Evolutionary conservation across 1,284 basidiomycete species (phyloP), one percentile per base, ranked within the genome.

Genomic region (Sporisorium exsertum): DNA sequence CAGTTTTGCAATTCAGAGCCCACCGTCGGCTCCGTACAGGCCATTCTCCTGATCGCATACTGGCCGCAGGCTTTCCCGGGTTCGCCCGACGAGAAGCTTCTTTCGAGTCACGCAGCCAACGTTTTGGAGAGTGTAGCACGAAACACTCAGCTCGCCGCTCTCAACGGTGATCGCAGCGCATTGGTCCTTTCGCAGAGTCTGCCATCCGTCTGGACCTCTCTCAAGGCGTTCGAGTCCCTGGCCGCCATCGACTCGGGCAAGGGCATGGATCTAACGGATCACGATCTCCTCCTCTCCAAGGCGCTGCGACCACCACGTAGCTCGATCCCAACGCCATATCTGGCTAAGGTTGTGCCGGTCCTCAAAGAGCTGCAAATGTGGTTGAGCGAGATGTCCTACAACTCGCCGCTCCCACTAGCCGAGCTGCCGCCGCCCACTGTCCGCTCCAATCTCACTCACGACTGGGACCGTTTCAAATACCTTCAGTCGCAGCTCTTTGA

Each of bases 381-480:
- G 65, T 42, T 74, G 22, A 22, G 50, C 58, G 62, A 74, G 22
- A 26, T 74, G 18, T 61, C 72, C 8, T 58, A 33, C 51, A 63
- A 64, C 45, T 64, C 65, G 16, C 61, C 62, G n/a, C 59, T 74
- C 1, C 51, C 72, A 2, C 43, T 43, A n/a, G 37, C 56, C 2
- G 72, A 74, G 18, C 13, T 54, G 22, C 57, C 58, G 24, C 58
- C 64, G 2, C 47, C 55, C 12, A 22, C 58, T 18, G 50, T 42
- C 12, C 53, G 66, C 8, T 47, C 62, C 33, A 69, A 59, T 52
- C 58, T 74, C 33, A 74, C 58, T 0, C 72, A 74, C 49, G 65
- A 74, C 40, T 74, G 72, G 72, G 72, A 74, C 20, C 72, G 72
- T 12, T 74, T 74, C 66, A 74, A 74, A 35, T 74, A 69, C 37